These are phyloP conservation scores for Mycosphaerella arachidis DNA, from an alignment of 2,329 filamentous ascomycete species.

Conservation along the genomic window DNA sequence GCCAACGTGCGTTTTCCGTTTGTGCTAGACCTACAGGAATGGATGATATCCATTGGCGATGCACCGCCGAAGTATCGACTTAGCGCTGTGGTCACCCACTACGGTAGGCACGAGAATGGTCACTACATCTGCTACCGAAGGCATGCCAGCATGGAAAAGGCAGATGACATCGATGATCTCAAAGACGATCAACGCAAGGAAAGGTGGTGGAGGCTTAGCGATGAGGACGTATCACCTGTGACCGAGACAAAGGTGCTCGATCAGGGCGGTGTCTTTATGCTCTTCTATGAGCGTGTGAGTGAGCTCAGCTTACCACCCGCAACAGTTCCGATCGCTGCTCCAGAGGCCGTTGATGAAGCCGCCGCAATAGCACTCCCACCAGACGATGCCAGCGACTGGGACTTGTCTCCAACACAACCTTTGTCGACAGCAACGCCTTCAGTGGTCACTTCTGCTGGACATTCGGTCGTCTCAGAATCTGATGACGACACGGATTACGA, in stretches of 20 bases:
- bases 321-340: not conserved
- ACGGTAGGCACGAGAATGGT: constrained; percentile 86
- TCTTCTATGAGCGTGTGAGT: constrained; percentile 74
- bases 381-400: constrained; percentile 18
- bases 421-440: constrained; percentile 15
- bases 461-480: constrained; percentile 18
- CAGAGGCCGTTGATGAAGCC: constrained; percentile 6
- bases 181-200: constrained; percentile 32
- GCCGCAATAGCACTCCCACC: constrained; percentile 17
- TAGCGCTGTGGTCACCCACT: constrained; percentile 75
- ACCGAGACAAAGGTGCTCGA: constrained; percentile 67
- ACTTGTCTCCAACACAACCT: constrained; percentile 5
- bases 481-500: constrained; percentile 11
- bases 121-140: constrained; percentile 91
- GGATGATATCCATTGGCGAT: constrained; percentile 59
- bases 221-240: constrained; percentile 74
- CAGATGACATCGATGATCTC: not conserved
- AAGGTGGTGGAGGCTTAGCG: constrained; percentile 87
- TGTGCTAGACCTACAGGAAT: constrained; percentile 70
- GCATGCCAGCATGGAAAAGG: constrained; percentile 43
- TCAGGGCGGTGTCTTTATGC: constrained; percentile 87
- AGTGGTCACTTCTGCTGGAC: constrained; percentile 14
- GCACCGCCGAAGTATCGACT: constrained; percentile 12
- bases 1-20: constrained; percentile 73
- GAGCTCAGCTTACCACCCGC: not conserved